phyloP scores from a whole-genome alignment of 352 stramenopile genomes.

The Globisporangium uncinulatum region DNA sequence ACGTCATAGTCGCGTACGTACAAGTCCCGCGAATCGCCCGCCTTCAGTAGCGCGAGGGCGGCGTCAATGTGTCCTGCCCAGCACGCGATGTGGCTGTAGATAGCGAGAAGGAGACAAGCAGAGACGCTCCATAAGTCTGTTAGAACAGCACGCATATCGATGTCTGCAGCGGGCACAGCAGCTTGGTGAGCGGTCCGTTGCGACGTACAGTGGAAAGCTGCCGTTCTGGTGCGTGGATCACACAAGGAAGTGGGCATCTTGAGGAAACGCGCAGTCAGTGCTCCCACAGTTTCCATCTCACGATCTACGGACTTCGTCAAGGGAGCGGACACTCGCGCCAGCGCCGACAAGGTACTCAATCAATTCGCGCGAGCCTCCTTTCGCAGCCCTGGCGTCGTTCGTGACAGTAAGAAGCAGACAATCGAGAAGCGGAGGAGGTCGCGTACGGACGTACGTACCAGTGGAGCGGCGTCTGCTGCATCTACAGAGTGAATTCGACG shows the following conservation, averaged over 20 bases:
- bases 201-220: slow-evolving; percentile 53
- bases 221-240: slow-evolving; percentile 32
- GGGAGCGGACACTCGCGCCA: slow-evolving; percentile 38
- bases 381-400: slow-evolving; percentile 41
- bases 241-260: no score
- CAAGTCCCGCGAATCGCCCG: slow-evolving; percentile 46
- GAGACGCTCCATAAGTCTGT: background rate
- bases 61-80: slow-evolving; percentile 61
- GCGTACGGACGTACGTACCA: slow-evolving; percentile 24
- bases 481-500: slow-evolving; percentile 11
- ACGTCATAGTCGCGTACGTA: slow-evolving; percentile 71
- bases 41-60: slow-evolving; percentile 40
- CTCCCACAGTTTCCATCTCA: no score
- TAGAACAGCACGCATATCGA: background rate
- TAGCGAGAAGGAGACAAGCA: background rate
- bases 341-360: slow-evolving; percentile 48
- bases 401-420: background rate
- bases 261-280: no score
- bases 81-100: slow-evolving; percentile 49
- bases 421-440: background rate
- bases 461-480: slow-evolving; percentile 67
- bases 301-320: slow-evolving; percentile 36
- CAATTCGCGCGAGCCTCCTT: slow-evolving; percentile 39
- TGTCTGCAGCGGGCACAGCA: background rate
- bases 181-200: background rate